phyloP scores from a whole-genome alignment of 1,284 basidiomycete species.

The Retiboletus flavoniger region DNA sequence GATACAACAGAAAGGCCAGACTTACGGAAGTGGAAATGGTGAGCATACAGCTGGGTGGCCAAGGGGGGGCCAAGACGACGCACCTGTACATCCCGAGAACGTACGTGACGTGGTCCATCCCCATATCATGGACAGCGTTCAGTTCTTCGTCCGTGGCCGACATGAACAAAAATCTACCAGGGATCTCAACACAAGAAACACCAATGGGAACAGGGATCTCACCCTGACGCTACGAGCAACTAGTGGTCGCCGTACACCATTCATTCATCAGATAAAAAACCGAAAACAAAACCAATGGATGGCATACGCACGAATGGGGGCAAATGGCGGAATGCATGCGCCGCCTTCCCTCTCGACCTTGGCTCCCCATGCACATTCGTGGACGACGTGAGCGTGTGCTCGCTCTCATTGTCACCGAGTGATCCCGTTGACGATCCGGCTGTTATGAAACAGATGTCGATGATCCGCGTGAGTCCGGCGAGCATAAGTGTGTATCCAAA shows the following conservation, averaged over 20 bases:
- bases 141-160: slow-evolving; percentile 91
- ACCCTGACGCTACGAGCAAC: slow-evolving; percentile 69
- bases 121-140: slow-evolving; percentile 59
- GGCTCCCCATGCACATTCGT: slow-evolving; percentile 16
- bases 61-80: background rate
- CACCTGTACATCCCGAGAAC: slow-evolving; percentile 79
- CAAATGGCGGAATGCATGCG: slow-evolving; percentile 77
- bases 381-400: slow-evolving; percentile 56
- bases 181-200: background rate
- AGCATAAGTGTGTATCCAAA: slow-evolving; percentile 88
- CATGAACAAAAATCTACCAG: slow-evolving; percentile 72
- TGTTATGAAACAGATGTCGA: slow-evolving; percentile 83
- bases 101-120: slow-evolving; percentile 89
- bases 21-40: slow-evolving; percentile 35
- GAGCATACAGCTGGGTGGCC: background rate
- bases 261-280: background rate
- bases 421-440: slow-evolving; percentile 33
- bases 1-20: slow-evolving; percentile 74
- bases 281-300: background rate
- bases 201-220: slow-evolving; percentile 6
- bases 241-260: slow-evolving; percentile 29
- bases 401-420: slow-evolving; percentile 52
- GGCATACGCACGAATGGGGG: slow-evolving; percentile 73
- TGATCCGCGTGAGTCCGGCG: slow-evolving; percentile 78
- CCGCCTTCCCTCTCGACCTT: slow-evolving; percentile 38